Percentiles rank a stretch among this genome's conserved stretches.
phyloP scores from a whole-genome alignment of 2,329 filamentous ascomycete species.

The Diaporthe sp. region DNA sequence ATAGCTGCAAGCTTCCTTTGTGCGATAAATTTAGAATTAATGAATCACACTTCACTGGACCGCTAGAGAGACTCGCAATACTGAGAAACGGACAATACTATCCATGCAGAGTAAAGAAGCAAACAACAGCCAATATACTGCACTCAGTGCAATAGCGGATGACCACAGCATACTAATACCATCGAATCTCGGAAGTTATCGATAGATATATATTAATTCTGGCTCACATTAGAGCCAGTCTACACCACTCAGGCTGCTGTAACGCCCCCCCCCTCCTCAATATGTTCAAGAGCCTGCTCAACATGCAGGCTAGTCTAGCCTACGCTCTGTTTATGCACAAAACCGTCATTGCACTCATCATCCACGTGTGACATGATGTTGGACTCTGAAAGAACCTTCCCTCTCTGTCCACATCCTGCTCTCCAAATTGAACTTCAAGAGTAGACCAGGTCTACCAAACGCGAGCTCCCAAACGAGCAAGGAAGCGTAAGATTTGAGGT shows the following conservation, averaged over 20 bases:
- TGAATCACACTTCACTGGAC: not conserved
- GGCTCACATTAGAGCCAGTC: constrained; percentile 15
- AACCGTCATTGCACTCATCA: constrained; percentile 16
- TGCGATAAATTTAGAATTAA: not conserved
- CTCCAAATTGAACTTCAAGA: not conserved
- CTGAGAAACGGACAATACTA: not conserved
- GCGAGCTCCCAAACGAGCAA: constrained; percentile 16
- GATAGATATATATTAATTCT: constrained; percentile 34
- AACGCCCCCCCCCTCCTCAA: not conserved
- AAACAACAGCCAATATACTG: not conserved
- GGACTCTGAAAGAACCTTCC: not conserved
- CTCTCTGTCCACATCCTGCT: not conserved
- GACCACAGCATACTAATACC: not conserved
- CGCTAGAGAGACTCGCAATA: not conserved
- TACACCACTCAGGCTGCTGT: constrained; percentile 3
- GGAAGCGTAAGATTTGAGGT: not conserved
- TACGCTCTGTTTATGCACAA: constrained; percentile 27
- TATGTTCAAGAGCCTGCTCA: constrained; percentile 24
- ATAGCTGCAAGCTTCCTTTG: not conserved
- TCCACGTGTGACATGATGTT: not conserved
- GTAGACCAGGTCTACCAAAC: constrained; percentile 27
- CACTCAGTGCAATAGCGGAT: not conserved
- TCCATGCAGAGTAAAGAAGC: not conserved
- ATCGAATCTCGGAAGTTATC: constrained; percentile 4
- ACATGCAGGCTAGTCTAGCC: not conserved